These are phyloP conservation scores for Aspergillus floridensis DNA, from an alignment of 2,329 filamentous ascomycete genomes.

Conservation along the genomic window DNA sequence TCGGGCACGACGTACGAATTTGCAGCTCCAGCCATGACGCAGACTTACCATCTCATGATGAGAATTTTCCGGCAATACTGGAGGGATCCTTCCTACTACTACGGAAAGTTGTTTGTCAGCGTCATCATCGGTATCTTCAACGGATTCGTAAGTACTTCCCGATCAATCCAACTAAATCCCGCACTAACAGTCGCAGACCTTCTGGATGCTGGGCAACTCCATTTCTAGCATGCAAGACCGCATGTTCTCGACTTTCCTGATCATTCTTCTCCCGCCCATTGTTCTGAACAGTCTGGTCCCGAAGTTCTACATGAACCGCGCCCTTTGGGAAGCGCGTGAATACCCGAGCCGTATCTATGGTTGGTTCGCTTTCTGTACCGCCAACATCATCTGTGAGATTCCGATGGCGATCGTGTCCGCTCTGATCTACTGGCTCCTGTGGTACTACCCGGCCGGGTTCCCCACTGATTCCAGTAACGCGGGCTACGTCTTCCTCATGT, in stretches of 20 bases:
- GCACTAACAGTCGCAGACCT: constrained; percentile 49
- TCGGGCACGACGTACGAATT: constrained; percentile 54
- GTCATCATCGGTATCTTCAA: constrained; percentile 74
- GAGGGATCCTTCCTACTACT: constrained; percentile 73
- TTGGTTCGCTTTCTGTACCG: constrained; percentile 73
- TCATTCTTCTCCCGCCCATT: constrained; percentile 65
- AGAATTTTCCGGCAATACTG: constrained; percentile 71
- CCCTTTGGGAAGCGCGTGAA: constrained; percentile 71
- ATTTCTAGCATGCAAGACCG: constrained; percentile 71
- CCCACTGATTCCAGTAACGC: constrained; percentile 63
- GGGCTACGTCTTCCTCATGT: constrained; percentile 77
- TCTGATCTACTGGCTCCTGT: constrained; percentile 69
- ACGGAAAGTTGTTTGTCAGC: constrained; percentile 71
- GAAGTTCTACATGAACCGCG: constrained; percentile 73
- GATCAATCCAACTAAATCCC: background rate
- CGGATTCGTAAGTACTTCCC: constrained; percentile 52
- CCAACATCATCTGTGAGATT: constrained; percentile 70
- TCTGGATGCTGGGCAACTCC: constrained; percentile 65
- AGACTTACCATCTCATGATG: constrained; percentile 66
- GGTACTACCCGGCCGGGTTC: constrained; percentile 74
- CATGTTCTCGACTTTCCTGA: constrained; percentile 70
- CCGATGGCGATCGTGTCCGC: constrained; percentile 64
- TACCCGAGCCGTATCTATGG: constrained; percentile 72
- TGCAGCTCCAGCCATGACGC: constrained; percentile 62
- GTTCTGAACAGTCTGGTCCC: constrained; percentile 71